Conservation (phyloP, 169 alveolate genomes). For the Plasmodium knowlesi region DNA sequence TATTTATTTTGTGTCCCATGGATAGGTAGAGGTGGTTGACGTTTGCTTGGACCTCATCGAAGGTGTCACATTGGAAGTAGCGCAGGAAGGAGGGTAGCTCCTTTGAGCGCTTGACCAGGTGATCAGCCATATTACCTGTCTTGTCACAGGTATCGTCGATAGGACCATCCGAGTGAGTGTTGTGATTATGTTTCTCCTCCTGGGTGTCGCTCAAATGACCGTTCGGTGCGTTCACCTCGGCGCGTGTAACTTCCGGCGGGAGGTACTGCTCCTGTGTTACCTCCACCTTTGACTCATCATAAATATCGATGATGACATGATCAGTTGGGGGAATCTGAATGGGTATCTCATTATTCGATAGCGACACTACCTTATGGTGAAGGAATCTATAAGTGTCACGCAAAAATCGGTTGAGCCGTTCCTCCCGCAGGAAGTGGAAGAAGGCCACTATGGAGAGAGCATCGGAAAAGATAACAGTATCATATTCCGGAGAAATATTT, state of each 20-base stretch:
- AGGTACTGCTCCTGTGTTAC: background rate
- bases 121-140: background rate
- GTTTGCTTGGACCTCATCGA: background rate
- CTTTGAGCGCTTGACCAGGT: background rate
- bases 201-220: background rate
- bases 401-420: background rate
- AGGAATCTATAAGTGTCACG: background rate
- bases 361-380: background rate
- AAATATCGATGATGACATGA: background rate
- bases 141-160: too few species aligned
- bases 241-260: background rate
- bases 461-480: background rate
- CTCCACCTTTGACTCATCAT: background rate
- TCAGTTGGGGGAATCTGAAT: background rate
- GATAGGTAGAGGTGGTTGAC: background rate
- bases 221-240: background rate
- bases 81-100: background rate
- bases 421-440: constrained; percentile 32
- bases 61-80: background rate
- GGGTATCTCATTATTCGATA: background rate
- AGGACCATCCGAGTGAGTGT: background rate
- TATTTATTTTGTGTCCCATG: background rate
- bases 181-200: background rate
- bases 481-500: background rate
- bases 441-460: constrained; percentile 1